Evolutionary conservation across 2,329 filamentous ascomycete species (phyloP).

Genomic region (Beauveria asiatica): DNA sequence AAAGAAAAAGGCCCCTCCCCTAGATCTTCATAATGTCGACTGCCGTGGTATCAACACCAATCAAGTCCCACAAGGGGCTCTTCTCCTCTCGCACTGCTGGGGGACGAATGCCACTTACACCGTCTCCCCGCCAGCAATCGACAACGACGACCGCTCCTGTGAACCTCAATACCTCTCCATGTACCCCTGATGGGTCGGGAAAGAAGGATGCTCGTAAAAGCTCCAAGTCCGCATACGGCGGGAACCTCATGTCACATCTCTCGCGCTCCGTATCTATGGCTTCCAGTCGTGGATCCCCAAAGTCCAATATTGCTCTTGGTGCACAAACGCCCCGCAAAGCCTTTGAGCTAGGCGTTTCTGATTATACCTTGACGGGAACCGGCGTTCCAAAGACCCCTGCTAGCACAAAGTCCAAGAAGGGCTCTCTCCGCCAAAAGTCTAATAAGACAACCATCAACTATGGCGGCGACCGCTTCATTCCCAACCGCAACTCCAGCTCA

Average conservation of each 20-base stretch:
- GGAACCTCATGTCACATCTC: constrained; percentile 72
- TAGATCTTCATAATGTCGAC: constrained; percentile 60
- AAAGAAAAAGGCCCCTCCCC: not conserved
- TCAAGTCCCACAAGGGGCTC: constrained; percentile 89
- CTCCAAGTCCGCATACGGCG: constrained; percentile 69
- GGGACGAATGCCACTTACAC: constrained; percentile 88
- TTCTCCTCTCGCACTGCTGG: constrained; percentile 90
- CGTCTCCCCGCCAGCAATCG: constrained; percentile 68
- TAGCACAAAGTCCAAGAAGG: constrained; percentile 49
- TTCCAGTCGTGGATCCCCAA: constrained; percentile 76
- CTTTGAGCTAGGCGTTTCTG: constrained; percentile 83
- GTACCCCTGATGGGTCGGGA: constrained; percentile 58
- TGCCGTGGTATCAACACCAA: constrained; percentile 72
- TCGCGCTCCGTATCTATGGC: constrained; percentile 58
- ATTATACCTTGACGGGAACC: constrained; percentile 84
- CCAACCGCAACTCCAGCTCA: constrained; percentile 84
- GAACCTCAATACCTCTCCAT: constrained; percentile 61
- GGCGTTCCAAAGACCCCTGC: constrained; percentile 55
- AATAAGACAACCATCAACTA: constrained; percentile 78
- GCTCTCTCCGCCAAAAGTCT: constrained; percentile 42
- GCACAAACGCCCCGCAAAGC: constrained; percentile 70
- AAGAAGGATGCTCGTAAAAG: constrained; percentile 41
- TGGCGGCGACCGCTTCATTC: constrained; percentile 87
- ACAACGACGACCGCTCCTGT: constrained; percentile 39
- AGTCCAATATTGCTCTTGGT: constrained; percentile 83